Base-by-base conservation (phyloP, 2,329 filamentous ascomycete species). In the Fusarium staphyleae region DNA sequence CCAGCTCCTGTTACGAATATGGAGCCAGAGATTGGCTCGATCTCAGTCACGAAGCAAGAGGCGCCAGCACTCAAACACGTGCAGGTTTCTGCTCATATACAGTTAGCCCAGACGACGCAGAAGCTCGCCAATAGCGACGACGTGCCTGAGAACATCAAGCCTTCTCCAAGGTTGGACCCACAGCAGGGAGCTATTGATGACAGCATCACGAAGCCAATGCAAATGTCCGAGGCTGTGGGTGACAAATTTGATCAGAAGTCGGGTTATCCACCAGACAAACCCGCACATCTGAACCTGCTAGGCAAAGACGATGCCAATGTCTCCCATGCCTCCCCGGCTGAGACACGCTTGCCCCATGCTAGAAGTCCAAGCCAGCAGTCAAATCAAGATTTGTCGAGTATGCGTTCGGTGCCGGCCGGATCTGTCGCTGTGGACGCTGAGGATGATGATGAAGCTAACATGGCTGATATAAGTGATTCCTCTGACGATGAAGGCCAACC, bases 401-500 rank as follows among this genome's bases (percentile, higher is more conserved):
- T 34, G 15, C 18, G 14, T 10, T n/a, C 30, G 14, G 19, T 36
- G 16, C 29, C 33, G 32, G 29, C 13, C 26, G 14, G 37, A n/a
- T 29, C 34, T 24, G 30, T 42, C 18, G 43, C 53, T 40, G 9
- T 41, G 22, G 13, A 19, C 34, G 15, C 22, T 15, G 49, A 48
- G 24, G 26, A 39, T 22, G 50, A 40, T n/a, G 41, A 55, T 30
- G 61, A 48, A 14, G 37, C 48, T 15, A 61, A 57, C 10, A 54
- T 43, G 37, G 36, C 35, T 15, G 46, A 52, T 48, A 34, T 51
- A 37, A 47, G 51, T 52, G 48, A 57, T 29, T 37, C 29, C 28
- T 35, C 35, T 3, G 50, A 52, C 13, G 40, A 41, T 12, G 32
- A 53, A 39, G n/a, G 11, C 40, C 28, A 32, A 15, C 41, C 41